Conservation (phyloP, 2,329 filamentous ascomycete genomes). For the Colletotrichum chrysophilum region DNA sequence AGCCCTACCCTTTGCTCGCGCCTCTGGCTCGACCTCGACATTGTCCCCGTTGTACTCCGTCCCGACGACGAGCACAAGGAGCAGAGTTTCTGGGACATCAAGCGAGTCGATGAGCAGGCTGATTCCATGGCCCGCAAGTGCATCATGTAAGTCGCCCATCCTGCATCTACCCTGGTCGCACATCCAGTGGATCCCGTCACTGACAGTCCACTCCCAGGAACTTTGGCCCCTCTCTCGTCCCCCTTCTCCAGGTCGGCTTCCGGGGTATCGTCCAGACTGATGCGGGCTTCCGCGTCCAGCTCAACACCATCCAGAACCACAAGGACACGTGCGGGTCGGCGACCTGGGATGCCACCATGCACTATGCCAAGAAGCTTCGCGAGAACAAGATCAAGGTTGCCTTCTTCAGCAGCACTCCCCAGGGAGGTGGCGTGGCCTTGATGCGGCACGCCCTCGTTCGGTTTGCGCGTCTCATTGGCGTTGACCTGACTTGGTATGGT, state of each 20-base stretch:
- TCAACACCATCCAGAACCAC: slow-evolving; percentile 64
- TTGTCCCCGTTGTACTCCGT: slow-evolving; percentile 72
- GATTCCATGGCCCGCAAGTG: slow-evolving; percentile 84
- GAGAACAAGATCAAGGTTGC: slow-evolving; percentile 70
- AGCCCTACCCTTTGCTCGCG: slow-evolving; percentile 71
- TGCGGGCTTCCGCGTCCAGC: slow-evolving; percentile 64
- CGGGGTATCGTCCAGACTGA: slow-evolving; percentile 75
- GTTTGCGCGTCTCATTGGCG: slow-evolving; percentile 69
- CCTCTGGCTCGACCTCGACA: slow-evolving; percentile 78
- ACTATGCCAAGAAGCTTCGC: slow-evolving; percentile 68
- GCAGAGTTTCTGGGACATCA: slow-evolving; percentile 54
- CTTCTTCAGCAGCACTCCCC: slow-evolving; percentile 81
- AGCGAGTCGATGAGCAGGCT: slow-evolving; percentile 79
- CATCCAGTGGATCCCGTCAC: not conserved
- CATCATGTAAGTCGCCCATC: slow-evolving; percentile 62
- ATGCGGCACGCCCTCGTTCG: slow-evolving; percentile 82
- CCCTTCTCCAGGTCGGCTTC: slow-evolving; percentile 71
- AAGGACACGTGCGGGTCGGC: slow-evolving; percentile 61
- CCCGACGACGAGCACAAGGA: slow-evolving; percentile 49
- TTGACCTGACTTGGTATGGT: slow-evolving; percentile 77
- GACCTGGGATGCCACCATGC: slow-evolving; percentile 71
- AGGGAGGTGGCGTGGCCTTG: slow-evolving; percentile 82
- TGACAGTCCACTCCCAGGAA: slow-evolving; percentile 47
- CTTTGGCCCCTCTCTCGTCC: slow-evolving; percentile 75
- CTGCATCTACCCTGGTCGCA: not conserved